phyloP scores from a whole-genome alignment of 441 rosid genomes.

The Euphorbia schlechtendalii region DNA sequence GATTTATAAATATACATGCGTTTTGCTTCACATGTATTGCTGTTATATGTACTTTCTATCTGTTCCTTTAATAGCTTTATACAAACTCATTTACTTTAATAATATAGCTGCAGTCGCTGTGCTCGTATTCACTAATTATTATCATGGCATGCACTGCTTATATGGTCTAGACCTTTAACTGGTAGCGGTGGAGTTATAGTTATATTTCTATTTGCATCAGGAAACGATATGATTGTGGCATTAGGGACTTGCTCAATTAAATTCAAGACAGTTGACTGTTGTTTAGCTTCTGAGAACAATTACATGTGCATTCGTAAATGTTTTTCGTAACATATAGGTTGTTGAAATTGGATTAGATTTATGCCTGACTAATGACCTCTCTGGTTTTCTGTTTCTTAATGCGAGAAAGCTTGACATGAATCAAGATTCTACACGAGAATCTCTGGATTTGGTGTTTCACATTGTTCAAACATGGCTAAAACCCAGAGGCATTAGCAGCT shows the following conservation, averaged over 20 bases:
- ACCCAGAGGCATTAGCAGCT: slow-evolving; percentile 65
- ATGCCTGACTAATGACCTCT: background rate
- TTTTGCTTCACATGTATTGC: background rate
- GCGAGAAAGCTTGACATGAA: slow-evolving; percentile 31
- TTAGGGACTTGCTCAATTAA: background rate
- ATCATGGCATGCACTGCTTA: too few species aligned
- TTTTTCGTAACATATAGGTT: too few species aligned
- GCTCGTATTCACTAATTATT: too few species aligned
- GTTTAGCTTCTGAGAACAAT: too few species aligned
- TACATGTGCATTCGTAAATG: too few species aligned
- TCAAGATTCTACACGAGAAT: slow-evolving; percentile 52
- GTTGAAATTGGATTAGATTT: too few species aligned
- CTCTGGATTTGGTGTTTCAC: slow-evolving; percentile 55
- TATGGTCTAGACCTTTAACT: too few species aligned
- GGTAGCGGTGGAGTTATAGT: background rate
- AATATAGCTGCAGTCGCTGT: too few species aligned
- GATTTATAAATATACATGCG: background rate
- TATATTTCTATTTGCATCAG: background rate
- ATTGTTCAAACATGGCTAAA: slow-evolving; percentile 63
- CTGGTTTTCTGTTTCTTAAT: background rate
- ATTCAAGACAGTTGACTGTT: background rate
- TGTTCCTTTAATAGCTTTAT: background rate
- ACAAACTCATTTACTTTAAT: too few species aligned
- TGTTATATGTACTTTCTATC: too few species aligned
- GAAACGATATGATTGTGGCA: background rate